Percentiles rank a stretch among this genome's conserved stretches.
These are phyloP conservation scores for Cucumis variabilis DNA, from an alignment of 331 rosid species.

Conservation along the genomic window DNA sequence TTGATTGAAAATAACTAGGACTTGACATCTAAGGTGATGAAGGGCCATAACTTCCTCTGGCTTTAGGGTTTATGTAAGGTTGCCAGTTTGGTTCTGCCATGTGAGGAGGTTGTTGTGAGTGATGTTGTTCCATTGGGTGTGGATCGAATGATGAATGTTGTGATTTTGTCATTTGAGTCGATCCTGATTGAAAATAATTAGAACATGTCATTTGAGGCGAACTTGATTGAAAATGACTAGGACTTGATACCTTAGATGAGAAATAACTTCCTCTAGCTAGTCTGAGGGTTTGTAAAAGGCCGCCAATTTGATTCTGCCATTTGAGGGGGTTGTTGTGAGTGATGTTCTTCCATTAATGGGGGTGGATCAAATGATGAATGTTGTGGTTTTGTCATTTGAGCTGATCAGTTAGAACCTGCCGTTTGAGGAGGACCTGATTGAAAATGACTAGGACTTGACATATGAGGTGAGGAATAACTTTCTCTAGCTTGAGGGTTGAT, in stretches of 20 bases:
- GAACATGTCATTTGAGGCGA: slow-evolving; percentile 32
- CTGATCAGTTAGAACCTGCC: slow-evolving; percentile 44
- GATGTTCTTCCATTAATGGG: slow-evolving; percentile 9
- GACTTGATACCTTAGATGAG: slow-evolving; percentile 48
- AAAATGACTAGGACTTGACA: slow-evolving; percentile 42
- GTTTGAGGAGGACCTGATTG: not conserved
- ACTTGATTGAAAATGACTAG: slow-evolving; percentile 30
- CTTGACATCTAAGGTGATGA: slow-evolving; percentile 48
- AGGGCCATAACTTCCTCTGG: not conserved
- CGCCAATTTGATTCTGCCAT: slow-evolving; percentile 18
- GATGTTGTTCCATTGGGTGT: slow-evolving; percentile 12
- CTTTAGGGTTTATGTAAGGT: not conserved
- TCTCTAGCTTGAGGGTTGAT: not conserved
- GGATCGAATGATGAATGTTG: slow-evolving; percentile 43
- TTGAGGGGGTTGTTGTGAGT: not conserved
- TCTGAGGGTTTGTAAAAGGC: not conserved
- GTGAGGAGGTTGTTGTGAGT: not conserved
- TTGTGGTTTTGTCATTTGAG: slow-evolving; percentile 36
- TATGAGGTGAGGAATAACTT: slow-evolving; percentile 42
- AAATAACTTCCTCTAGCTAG: not conserved
- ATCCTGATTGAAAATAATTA: slow-evolving; percentile 48
- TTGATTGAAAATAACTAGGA: slow-evolving; percentile 33
- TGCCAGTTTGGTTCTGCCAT: slow-evolving; percentile 13
- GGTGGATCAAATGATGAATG: slow-evolving; percentile 43
- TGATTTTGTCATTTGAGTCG: slow-evolving; percentile 36